Evolutionary conservation across 2,329 filamentous ascomycete species (phyloP).

Genomic region (Fusarium brevicatenulatum): DNA sequence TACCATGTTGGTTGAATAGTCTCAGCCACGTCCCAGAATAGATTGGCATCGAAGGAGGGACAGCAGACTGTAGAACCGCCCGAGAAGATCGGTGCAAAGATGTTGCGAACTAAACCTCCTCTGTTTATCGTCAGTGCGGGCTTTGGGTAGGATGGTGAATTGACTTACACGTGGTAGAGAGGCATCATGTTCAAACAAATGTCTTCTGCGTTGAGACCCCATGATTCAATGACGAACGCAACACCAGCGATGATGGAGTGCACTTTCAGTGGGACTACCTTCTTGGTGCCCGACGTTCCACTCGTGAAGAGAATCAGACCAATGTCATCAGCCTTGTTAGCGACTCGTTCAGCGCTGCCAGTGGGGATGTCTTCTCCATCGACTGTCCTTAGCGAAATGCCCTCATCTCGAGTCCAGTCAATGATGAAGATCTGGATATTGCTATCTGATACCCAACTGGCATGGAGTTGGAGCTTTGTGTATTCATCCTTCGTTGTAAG

Average conservation of each 20-base stretch:
- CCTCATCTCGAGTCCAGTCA: not conserved
- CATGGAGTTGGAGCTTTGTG: not conserved
- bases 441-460: not conserved
- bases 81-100: not conserved
- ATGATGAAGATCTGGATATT: not conserved
- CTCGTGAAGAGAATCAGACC: conserved; percentile 13
- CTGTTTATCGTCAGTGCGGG: fast-evolving
- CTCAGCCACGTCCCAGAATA: conserved; percentile 11
- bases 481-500: conserved; percentile 6
- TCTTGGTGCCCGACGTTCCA: conserved; percentile 8
- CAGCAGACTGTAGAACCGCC: conserved; percentile 3
- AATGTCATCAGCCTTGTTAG: conserved; percentile 12
- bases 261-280: not conserved
- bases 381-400: not conserved
- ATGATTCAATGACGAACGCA: conserved; percentile 13
- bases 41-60: conserved; percentile 9
- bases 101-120: not conserved
- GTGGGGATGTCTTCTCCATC: not conserved
- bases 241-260: conserved; percentile 5
- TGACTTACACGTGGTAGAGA: conserved; percentile 8
- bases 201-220: not conserved
- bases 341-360: fast-evolving
- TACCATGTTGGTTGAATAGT: conserved; percentile 9
- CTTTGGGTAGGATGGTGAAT: fast-evolving
- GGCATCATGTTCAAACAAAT: conserved; percentile 23